A percentile compares a stretch with the other conserved stretches of the same genome.
Evolutionary conservation across 192 early-diverging fungal species (phyloP).

Genomic region (Funneliformis geosporum): DNA sequence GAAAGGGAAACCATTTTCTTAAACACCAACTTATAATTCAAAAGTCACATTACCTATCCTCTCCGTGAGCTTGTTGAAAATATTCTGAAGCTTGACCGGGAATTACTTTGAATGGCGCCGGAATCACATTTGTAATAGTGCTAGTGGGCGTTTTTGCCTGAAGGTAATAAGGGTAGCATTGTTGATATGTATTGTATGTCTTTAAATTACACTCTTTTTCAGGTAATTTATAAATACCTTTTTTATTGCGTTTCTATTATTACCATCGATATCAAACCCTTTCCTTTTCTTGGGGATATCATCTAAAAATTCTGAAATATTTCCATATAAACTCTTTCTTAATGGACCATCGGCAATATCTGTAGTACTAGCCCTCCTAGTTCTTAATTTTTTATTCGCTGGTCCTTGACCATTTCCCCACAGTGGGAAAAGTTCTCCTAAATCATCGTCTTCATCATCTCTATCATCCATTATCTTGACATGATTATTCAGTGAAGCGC

Average conservation of each 20-base stretch:
- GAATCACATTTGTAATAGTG: not conserved
- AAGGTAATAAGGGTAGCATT: not conserved
- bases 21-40: not conserved
- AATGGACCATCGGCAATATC: constrained; percentile 13
- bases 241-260: not conserved
- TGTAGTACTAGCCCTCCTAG: constrained; percentile 31
- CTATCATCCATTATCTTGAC: not conserved
- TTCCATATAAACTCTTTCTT: not conserved
- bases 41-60: not conserved
- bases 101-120: constrained; percentile 26
- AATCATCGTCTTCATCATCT: constrained; percentile 16
- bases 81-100: constrained; percentile 33
- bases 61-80: constrained; percentile 15
- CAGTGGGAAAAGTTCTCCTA: constrained; percentile 13
- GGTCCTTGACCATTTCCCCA: constrained; percentile 1
- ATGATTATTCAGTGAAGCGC: not conserved
- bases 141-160: constrained; percentile 14
- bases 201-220: not conserved
- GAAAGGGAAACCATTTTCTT: no score
- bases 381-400: not conserved
- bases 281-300: constrained; percentile 20
- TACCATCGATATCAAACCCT: constrained; percentile 10
- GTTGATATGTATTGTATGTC: not conserved
- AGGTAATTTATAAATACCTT: not conserved
- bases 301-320: not conserved